Percentiles rank a stretch among this genome's conserved stretches.
These are phyloP conservation scores for Pythium coloratum DNA, from an alignment of 352 stramenopile species.

Conservation along the genomic window DNA sequence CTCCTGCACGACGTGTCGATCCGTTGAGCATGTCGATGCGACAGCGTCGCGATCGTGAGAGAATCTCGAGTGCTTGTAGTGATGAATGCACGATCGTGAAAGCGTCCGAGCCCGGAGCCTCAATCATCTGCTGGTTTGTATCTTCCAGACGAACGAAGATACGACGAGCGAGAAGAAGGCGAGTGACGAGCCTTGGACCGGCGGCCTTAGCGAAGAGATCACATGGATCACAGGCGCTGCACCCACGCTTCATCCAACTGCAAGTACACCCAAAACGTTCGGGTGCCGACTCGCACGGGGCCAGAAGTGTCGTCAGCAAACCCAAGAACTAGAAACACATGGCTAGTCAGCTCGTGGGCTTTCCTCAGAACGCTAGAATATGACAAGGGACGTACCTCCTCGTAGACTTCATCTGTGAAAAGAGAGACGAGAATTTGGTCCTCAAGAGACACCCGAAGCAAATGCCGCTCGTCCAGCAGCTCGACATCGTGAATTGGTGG, in stretches of 20 bases:
- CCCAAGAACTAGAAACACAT: constrained; percentile 9
- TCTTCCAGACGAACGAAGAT: constrained; percentile 11
- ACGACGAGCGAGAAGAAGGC: constrained; percentile 12
- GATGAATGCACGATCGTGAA: constrained; percentile 7
- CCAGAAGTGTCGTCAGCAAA: constrained; percentile 5
- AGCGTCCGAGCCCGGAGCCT: constrained; percentile 9
- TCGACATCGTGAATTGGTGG: background rate
- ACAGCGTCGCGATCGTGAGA: constrained; percentile 16
- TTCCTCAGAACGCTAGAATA: too few species aligned
- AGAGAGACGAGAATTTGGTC: constrained; percentile 9
- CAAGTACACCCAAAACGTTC: constrained; percentile 24
- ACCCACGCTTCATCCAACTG: background rate
- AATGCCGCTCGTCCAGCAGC: background rate
- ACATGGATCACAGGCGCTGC: constrained; percentile 17
- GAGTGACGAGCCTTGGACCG: constrained; percentile 6
- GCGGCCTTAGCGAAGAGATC: constrained; percentile 16
- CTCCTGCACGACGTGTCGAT: background rate
- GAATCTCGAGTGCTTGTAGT: constrained; percentile 4
- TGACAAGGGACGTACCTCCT: constrained; percentile 11
- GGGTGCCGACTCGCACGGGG: background rate
- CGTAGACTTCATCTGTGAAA: constrained; percentile 24
- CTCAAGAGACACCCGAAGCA: constrained; percentile 8
- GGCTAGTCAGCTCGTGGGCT: background rate
- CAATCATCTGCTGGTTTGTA: constrained; percentile 12
- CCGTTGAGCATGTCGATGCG: constrained; percentile 5